A percentile compares a stretch with the other conserved stretches of the same genome.
Conservation (phyloP, 1,284 basidiomycete species). For the Papiliotrema nemorosa region DNA sequence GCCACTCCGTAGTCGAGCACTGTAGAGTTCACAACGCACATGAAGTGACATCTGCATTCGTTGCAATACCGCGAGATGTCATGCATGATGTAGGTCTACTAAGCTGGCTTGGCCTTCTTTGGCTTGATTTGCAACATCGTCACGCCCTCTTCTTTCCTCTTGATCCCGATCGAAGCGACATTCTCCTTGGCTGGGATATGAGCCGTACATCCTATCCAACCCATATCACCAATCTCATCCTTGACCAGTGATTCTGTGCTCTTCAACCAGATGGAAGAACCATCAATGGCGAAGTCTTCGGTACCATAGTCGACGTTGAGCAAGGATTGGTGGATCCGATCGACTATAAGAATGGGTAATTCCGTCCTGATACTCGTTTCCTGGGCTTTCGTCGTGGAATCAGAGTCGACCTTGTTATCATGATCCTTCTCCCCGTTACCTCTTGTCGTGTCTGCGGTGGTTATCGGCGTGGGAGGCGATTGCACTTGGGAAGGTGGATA, state of each 20-base stretch:
- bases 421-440: background rate
- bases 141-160: slow-evolving; percentile 35
- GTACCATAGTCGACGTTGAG: slow-evolving; percentile 75
- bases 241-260: slow-evolving; percentile 52
- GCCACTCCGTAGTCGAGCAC: background rate
- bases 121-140: slow-evolving; percentile 49
- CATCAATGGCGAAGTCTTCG: slow-evolving; percentile 60
- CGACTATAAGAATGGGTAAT: slow-evolving; percentile 58
- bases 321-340: slow-evolving; percentile 64
- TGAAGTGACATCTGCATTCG: too few relatives aligned
- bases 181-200: slow-evolving; percentile 20
- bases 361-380: background rate
- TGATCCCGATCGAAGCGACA: slow-evolving; percentile 11
- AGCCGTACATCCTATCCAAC: slow-evolving; percentile 21
- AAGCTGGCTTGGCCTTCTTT: slow-evolving; percentile 15
- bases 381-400: background rate
- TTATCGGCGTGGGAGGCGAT: background rate
- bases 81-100: too few relatives aligned
- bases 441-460: background rate
- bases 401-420: background rate
- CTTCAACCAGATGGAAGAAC: slow-evolving; percentile 65
- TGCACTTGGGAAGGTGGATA: background rate
- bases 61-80: too few relatives aligned
- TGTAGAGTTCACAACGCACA: too few relatives aligned
- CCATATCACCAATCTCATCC: slow-evolving; percentile 36